Conservation (phyloP, 148 eudicot genomes). For the Chenopodium berlandieri region DNA sequence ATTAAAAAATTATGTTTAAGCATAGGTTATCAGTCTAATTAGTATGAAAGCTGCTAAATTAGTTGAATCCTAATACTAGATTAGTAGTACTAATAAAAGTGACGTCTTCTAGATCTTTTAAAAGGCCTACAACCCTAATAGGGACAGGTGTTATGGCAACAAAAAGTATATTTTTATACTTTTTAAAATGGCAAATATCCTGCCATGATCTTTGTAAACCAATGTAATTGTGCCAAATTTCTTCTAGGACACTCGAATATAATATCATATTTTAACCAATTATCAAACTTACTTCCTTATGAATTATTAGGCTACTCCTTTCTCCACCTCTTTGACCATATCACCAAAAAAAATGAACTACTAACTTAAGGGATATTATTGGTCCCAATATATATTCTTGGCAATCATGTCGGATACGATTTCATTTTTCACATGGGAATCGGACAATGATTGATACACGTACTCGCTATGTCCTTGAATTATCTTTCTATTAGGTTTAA, state of each 20-base stretch:
- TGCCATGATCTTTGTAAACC: neutral
- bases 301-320: neutral
- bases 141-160: neutral
- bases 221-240: slow-evolving; percentile 4
- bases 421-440: neutral
- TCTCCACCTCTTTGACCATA: slow-evolving; percentile 14
- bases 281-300: slow-evolving; percentile 1
- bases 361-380: neutral
- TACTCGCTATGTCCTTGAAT: neutral
- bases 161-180: neutral
- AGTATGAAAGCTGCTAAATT: neutral
- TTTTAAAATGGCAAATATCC: neutral
- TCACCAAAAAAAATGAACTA: neutral
- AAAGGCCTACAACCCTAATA: neutral
- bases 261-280: slow-evolving; percentile 1
- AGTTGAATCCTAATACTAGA: neutral
- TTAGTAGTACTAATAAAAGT: neutral
- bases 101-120: neutral
- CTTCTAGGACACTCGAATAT: slow-evolving; percentile 4
- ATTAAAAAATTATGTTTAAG: no score
- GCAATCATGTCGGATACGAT: slow-evolving; percentile 12
- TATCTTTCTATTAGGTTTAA: no score
- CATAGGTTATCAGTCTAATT: no score
- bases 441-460: neutral
- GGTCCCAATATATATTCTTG: slow-evolving; percentile 5